Conservation (phyloP, 768 basidiomycete species). For the Coprinopsis cinerea region DNA sequence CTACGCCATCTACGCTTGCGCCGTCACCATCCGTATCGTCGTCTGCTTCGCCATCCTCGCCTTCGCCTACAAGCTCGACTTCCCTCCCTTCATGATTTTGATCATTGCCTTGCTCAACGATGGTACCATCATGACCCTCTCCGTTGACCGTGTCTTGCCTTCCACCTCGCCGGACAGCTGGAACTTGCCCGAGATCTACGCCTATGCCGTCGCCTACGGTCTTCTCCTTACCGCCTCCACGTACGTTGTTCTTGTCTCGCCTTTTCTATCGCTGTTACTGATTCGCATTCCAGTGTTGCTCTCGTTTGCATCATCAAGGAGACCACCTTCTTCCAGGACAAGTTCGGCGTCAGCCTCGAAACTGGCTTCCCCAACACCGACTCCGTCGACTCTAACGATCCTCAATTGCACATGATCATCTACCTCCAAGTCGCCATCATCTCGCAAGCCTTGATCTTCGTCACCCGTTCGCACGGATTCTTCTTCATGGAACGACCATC, state of each 20-base stretch:
- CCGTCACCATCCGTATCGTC: slow-evolving; percentile 98
- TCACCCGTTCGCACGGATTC: slow-evolving; percentile 90
- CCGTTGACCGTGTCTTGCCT: slow-evolving; percentile 92
- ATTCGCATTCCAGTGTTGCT: slow-evolving; percentile 45
- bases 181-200: slow-evolving; percentile 95
- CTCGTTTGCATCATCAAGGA: slow-evolving; percentile 80
- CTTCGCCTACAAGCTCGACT: slow-evolving; percentile 95
- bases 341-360: slow-evolving; percentile 66
- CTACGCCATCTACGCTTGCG: slow-evolving; percentile 95
- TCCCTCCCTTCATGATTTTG: slow-evolving; percentile 99
- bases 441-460: slow-evolving; percentile 95
- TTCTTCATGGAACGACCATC: slow-evolving; percentile 98
- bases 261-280: slow-evolving; percentile 9
- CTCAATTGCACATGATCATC: slow-evolving; percentile 77
- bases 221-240: slow-evolving; percentile 89
- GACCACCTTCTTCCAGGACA: slow-evolving; percentile 85
- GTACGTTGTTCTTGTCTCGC: slow-evolving; percentile 38
- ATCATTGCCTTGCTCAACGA: slow-evolving; percentile 97
- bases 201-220: slow-evolving; percentile 93
- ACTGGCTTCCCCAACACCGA: slow-evolving; percentile 5
- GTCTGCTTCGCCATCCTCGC: slow-evolving; percentile 95
- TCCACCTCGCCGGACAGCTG: slow-evolving; percentile 93
- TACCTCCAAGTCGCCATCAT: slow-evolving; percentile 98
- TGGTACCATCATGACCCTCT: slow-evolving; percentile 98
- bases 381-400: slow-evolving; percentile 50